Conservation (phyloP, 371 early-diverging fungal species). For the Rhizopus stolonifer region DNA sequence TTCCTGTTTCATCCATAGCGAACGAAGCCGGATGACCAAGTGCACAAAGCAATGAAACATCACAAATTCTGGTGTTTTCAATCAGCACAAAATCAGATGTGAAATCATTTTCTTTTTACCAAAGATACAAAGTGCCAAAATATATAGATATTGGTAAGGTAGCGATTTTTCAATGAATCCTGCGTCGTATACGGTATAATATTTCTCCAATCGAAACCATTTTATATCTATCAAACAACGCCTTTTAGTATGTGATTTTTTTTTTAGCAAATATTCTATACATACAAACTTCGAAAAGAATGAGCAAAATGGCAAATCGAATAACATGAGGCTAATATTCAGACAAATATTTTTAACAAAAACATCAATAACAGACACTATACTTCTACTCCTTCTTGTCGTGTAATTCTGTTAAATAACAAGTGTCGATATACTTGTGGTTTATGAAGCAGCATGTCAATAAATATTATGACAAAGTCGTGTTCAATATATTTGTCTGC, state of each 20-base stretch:
- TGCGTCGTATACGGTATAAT: slow-evolving; percentile 49
- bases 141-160: slow-evolving; percentile 77
- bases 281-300: slow-evolving; percentile 89
- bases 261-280: not conserved
- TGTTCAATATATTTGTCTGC: slow-evolving; percentile 95
- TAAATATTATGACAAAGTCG: slow-evolving; percentile 87
- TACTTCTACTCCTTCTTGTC: slow-evolving; percentile 57
- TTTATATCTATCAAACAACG: slow-evolving; percentile 65
- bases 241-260: not conserved
- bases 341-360: not conserved
- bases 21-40: slow-evolving; percentile 31
- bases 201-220: slow-evolving; percentile 86
- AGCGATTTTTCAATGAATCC: slow-evolving; percentile 63
- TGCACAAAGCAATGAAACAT: slow-evolving; percentile 47
- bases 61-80: slow-evolving; percentile 35
- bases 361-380: too few relatives aligned
- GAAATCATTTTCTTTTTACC: slow-evolving; percentile 41
- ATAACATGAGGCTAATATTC: slow-evolving; percentile 67
- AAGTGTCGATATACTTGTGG: slow-evolving; percentile 91
- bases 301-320: slow-evolving; percentile 77
- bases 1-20: slow-evolving; percentile 16
- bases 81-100: not conserved
- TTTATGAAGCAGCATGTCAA: slow-evolving; percentile 92
- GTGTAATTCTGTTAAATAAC: slow-evolving; percentile 71
- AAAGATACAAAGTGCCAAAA: slow-evolving; percentile 70